phyloP scores from a whole-genome alignment of 78 protist genomes.

The Protostelium mycophagum region DNA sequence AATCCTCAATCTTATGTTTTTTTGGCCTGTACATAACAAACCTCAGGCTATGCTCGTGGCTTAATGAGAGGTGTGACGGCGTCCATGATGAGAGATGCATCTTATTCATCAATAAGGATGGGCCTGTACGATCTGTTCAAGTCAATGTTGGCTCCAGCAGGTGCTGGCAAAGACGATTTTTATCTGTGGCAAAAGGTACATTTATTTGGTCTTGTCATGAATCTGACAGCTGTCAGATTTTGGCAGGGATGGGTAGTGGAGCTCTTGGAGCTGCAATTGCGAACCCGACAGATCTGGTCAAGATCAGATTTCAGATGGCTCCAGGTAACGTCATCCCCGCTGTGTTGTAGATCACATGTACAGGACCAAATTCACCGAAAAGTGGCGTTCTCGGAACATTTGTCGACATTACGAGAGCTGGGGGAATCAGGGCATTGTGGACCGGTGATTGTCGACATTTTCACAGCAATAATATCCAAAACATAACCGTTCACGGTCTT shows the following conservation, averaged over 20 bases:
- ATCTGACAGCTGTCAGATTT: background rate
- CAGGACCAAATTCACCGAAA: background rate
- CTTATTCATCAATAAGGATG: background rate
- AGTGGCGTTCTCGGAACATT: background rate
- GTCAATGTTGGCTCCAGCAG: background rate
- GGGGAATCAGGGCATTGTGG: background rate
- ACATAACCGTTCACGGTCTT: background rate
- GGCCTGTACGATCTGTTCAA: background rate
- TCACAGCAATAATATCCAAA: background rate
- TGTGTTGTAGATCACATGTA: background rate
- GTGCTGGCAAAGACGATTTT: background rate
- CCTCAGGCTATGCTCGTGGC: background rate
- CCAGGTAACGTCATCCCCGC: background rate
- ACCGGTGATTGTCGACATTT: background rate
- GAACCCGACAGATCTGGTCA: constrained; percentile 9
- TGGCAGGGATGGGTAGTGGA: background rate
- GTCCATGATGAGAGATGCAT: constrained; percentile 8
- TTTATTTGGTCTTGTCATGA: background rate
- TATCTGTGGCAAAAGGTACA: background rate
- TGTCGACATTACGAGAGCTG: background rate
- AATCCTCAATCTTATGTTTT: no score
- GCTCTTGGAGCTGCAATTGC: background rate
- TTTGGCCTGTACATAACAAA: no score
- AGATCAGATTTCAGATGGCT: background rate
- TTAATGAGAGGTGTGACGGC: background rate